phyloP scores from a whole-genome alignment of 179 eudicot species.

The Silene coronaria region DNA sequence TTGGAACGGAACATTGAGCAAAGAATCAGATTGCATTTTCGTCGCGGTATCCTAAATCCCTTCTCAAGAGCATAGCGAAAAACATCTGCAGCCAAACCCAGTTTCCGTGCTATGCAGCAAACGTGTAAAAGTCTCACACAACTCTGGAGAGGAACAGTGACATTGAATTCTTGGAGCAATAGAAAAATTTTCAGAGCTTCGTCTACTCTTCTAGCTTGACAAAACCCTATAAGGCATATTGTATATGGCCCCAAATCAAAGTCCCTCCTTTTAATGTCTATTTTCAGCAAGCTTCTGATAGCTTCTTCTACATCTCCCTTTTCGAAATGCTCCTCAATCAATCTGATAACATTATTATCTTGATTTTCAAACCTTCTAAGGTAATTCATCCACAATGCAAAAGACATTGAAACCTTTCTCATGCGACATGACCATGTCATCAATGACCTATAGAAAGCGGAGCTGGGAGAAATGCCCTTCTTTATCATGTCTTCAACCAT shows the following conservation, averaged over 20 bases:
- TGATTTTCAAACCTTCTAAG: slow-evolving; percentile 36
- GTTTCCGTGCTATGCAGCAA: slow-evolving; percentile 41
- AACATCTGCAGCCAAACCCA: slow-evolving; percentile 45
- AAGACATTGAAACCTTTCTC: slow-evolving; percentile 42
- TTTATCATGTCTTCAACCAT: slow-evolving; percentile 48
- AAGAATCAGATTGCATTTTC: slow-evolving; percentile 47
- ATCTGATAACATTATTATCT: slow-evolving; percentile 34
- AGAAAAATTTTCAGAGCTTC: slow-evolving; percentile 57
- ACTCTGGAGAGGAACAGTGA: slow-evolving; percentile 48
- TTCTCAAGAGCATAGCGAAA: slow-evolving; percentile 51
- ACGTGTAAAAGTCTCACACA: slow-evolving; percentile 49
- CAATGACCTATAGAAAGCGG: slow-evolving; percentile 45
- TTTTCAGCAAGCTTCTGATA: slow-evolving; percentile 47
- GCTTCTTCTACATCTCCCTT: slow-evolving; percentile 48
- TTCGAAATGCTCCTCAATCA: slow-evolving; percentile 40
- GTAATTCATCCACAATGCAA: slow-evolving; percentile 57
- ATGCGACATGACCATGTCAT: slow-evolving; percentile 70
- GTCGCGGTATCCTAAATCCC: slow-evolving; percentile 41
- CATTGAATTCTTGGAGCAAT: slow-evolving; percentile 37
- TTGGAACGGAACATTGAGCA: slow-evolving; percentile 34
- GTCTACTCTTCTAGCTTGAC: slow-evolving; percentile 41
- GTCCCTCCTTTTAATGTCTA: slow-evolving; percentile 43
- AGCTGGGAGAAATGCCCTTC: slow-evolving; percentile 40
- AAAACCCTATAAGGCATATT: slow-evolving; percentile 63
- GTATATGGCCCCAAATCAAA: slow-evolving; percentile 55